Evolutionary conservation across 306 rosid genomes (phyloP).

Genomic region (Trifolium subterraneum): DNA sequence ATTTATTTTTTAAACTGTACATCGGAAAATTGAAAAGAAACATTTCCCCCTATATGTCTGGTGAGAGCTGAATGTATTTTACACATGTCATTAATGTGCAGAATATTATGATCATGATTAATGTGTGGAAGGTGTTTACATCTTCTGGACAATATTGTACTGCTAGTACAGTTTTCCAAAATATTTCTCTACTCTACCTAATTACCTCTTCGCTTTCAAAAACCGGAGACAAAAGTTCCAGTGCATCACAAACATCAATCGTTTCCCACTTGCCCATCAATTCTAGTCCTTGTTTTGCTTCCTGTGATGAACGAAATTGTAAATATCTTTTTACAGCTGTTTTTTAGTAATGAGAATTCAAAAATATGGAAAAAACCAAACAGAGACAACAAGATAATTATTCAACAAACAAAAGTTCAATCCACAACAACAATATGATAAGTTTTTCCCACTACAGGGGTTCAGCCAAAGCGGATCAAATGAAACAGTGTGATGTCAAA

Average conservation of each 20-base stretch:
- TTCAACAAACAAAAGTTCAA: conserved; percentile 29
- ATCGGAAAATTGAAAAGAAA: conserved; percentile 16
- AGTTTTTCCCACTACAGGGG: neutral
- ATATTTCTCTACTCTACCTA: conserved; percentile 4
- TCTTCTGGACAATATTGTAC: conserved; percentile 5
- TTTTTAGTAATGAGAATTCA: conserved; percentile 18
- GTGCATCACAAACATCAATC: conserved; percentile 95
- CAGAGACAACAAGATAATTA: conserved; percentile 1
- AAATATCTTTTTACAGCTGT: conserved; percentile 13
- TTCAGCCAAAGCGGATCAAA: conserved; percentile 6
- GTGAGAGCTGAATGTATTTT: neutral
- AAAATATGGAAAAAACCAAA: conserved; percentile 3
- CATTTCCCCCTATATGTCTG: neutral
- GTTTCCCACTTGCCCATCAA: conserved; percentile 93
- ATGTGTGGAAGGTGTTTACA: neutral
- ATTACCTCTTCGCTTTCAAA: conserved; percentile 98
- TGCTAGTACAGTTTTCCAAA: conserved; percentile 17
- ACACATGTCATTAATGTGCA: neutral
- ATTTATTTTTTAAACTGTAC: conserved; percentile 18
- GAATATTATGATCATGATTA: conserved; percentile 7
- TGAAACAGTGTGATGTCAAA: conserved; percentile 9
- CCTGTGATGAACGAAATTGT: conserved; percentile 60
- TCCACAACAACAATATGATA: conserved; percentile 5
- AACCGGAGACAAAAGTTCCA: conserved; percentile 94
- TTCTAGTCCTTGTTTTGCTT: conserved; percentile 95